Conservation (phyloP, 1,284 basidiomycete genomes). For the Cronartium ribicola region DNA sequence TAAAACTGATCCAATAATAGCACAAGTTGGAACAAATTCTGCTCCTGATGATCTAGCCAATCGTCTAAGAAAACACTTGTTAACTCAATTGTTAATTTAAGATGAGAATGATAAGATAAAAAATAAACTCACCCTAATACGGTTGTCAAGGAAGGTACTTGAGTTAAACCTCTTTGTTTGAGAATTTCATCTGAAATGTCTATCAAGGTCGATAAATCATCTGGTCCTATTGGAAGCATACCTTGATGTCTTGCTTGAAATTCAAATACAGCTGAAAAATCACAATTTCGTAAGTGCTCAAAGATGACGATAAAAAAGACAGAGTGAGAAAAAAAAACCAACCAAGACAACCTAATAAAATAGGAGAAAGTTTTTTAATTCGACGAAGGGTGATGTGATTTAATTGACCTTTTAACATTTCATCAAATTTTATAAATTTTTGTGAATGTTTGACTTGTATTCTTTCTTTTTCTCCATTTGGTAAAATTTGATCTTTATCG, state of each 20-base stretch:
- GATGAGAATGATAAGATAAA: too few species aligned
- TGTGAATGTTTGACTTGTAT: slow-evolving; percentile 64
- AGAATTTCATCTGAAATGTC: slow-evolving; percentile 21
- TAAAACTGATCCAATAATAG: slow-evolving; percentile 86
- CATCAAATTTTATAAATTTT: slow-evolving; percentile 63
- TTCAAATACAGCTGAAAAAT: slow-evolving; percentile 69
- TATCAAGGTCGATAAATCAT: slow-evolving; percentile 13
- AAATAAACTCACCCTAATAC: slow-evolving; percentile 18
- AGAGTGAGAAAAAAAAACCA: too few species aligned
- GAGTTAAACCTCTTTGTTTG: slow-evolving; percentile 4
- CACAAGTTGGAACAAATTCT: slow-evolving; percentile 83
- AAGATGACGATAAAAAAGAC: slow-evolving; percentile 45
- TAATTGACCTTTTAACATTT: slow-evolving; percentile 60
- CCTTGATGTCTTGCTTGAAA: slow-evolving; percentile 49
- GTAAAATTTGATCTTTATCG: slow-evolving; percentile 19
- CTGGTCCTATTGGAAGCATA: slow-evolving; percentile 2
- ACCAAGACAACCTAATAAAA: slow-evolving; percentile 69
- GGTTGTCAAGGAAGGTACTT: neutral
- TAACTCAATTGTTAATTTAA: neutral
- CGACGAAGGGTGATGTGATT: slow-evolving; percentile 64
- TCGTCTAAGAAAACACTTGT: slow-evolving; percentile 54
- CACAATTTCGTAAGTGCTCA: neutral
- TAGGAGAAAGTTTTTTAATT: slow-evolving; percentile 67
- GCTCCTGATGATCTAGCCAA: slow-evolving; percentile 67
- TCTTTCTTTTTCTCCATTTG: slow-evolving; percentile 54